These are phyloP conservation scores for Bolboschoenus planiculmis DNA, from an alignment of 176 grass and related monocot species.

Conservation along the genomic window DNA sequence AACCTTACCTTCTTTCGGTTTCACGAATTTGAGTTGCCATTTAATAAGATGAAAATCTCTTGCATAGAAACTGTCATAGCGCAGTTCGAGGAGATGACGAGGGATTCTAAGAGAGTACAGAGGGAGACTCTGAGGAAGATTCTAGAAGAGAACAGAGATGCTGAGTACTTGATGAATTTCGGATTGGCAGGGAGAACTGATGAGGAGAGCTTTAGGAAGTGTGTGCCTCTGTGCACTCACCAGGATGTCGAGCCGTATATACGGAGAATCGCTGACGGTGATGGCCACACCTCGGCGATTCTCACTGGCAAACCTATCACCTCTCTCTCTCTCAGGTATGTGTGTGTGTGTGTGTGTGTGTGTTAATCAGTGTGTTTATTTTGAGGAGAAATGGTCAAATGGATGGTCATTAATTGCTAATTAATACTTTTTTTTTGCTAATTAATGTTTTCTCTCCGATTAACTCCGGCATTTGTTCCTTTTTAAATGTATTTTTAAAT, in stretches of 20 bases:
- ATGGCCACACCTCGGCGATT: slow-evolving; percentile 38
- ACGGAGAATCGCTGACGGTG: slow-evolving; percentile 56
- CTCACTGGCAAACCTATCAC: slow-evolving; percentile 78
- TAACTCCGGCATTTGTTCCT: no score
- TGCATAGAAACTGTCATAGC: slow-evolving; percentile 52
- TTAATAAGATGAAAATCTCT: slow-evolving; percentile 45
- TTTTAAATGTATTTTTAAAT: no score
- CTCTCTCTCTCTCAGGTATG: slow-evolving; percentile 73
- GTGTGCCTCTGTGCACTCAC: slow-evolving; percentile 64
- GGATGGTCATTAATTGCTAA: neutral
- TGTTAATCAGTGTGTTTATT: neutral
- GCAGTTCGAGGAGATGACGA: slow-evolving; percentile 59
- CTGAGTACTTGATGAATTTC: slow-evolving; percentile 67
- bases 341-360: neutral
- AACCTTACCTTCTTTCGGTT: neutral
- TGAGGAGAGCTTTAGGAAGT: slow-evolving; percentile 60
- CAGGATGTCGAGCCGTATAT: slow-evolving; percentile 66
- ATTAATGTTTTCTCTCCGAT: neutral
- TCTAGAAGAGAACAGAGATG: slow-evolving; percentile 55
- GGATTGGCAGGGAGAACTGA: slow-evolving; percentile 71
- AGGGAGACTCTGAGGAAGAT: slow-evolving; percentile 60
- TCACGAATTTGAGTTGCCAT: slow-evolving; percentile 16
- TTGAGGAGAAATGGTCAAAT: neutral
- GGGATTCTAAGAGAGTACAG: slow-evolving; percentile 51
- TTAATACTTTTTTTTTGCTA: neutral